Conservation (phyloP, 805 yeast genomes). For the Cyberlindnera petersonii region DNA sequence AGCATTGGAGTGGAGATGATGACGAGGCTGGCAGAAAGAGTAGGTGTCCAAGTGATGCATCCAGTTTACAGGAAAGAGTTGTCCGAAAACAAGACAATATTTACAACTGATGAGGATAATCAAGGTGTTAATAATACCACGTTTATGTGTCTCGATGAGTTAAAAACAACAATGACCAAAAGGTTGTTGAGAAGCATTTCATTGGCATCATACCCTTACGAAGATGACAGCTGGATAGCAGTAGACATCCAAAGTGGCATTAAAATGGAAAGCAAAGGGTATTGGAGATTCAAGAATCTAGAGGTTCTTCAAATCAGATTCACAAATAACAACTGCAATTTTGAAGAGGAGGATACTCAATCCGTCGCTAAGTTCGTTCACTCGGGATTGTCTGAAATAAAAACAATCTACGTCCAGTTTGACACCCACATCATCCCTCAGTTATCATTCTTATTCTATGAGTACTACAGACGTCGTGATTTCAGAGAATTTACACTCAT, state of each 20-base stretch:
- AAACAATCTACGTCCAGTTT: not conserved
- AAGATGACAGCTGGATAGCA: too few species aligned
- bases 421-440: slow-evolving; percentile 2
- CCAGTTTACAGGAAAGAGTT: not conserved
- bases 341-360: not conserved
- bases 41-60: not conserved
- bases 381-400: not conserved
- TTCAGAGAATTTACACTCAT: not conserved
- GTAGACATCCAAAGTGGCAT: not conserved
- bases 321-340: not conserved
- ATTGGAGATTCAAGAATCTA: not conserved
- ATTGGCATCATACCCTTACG: too few species aligned
- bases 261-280: not conserved
- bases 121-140: not conserved
- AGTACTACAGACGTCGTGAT: not conserved
- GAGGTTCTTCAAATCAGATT: not conserved
- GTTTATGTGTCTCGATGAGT: not conserved
- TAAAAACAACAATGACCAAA: not conserved
- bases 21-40: not conserved
- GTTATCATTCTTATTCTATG: not conserved
- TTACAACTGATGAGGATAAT: not conserved
- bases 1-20: not conserved
- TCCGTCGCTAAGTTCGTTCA: too few species aligned
- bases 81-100: not conserved
- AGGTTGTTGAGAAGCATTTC: not conserved